Conservation (phyloP, 2,329 filamentous ascomycete genomes). For the Fusarium secorum region DNA sequence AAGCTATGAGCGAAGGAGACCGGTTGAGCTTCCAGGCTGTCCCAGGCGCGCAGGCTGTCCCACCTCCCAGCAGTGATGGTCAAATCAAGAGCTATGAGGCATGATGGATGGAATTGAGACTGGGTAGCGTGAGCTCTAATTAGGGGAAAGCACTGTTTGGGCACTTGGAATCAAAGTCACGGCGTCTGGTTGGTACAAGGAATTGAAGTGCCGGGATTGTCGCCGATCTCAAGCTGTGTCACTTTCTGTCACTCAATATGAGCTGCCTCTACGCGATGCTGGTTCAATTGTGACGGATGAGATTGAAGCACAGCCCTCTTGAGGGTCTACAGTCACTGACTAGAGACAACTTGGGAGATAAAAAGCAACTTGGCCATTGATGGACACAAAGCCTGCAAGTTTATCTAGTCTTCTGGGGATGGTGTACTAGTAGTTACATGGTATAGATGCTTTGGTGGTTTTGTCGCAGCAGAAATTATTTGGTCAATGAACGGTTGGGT, state of each 20-base stretch:
- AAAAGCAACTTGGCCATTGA: not conserved
- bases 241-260: not conserved
- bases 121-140: not conserved
- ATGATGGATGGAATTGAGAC: slow-evolving; percentile 41
- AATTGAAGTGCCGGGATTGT: slow-evolving; percentile 19
- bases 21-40: slow-evolving; percentile 62
- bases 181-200: slow-evolving; percentile 33
- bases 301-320: not conserved
- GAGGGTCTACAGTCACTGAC: not conserved
- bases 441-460: slow-evolving; percentile 30
- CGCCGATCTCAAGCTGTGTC: not conserved
- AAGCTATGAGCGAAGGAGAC: slow-evolving; percentile 57
- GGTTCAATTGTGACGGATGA: not conserved
- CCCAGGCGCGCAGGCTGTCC: slow-evolving; percentile 54
- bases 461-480: slow-evolving; percentile 17
- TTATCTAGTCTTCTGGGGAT: slow-evolving; percentile 14
- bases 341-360: not conserved
- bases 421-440: slow-evolving; percentile 29
- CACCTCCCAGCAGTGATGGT: slow-evolving; percentile 63
- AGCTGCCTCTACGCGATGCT: not conserved
- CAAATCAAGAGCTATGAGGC: slow-evolving; percentile 66
- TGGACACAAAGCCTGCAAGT: not conserved
- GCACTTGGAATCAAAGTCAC: slow-evolving; percentile 29
- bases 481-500: slow-evolving; percentile 9
- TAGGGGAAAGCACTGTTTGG: slow-evolving; percentile 11